Base-by-base conservation (phyloP, 306 rosid genomes). In the Crataegus laevigata region DNA sequence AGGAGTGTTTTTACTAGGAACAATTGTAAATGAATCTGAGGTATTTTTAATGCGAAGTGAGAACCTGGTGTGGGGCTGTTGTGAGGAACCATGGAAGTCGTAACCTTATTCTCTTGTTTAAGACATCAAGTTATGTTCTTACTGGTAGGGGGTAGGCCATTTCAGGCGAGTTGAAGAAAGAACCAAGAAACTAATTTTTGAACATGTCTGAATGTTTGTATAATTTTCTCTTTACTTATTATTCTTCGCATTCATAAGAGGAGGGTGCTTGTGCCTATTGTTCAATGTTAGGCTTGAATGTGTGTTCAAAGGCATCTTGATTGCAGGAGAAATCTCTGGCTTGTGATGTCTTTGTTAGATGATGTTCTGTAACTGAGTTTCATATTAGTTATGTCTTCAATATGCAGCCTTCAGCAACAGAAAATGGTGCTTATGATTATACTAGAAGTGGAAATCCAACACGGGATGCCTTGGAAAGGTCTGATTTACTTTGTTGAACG, bases 371-470 rank as follows among this genome's bases (percentile, higher is more conserved):
- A 13, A 5, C 54, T 1, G 5, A 24, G 22, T 57, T 52, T 66
- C 28, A 4, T 34, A 24, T 55, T 45, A 55, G 45, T 54, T 8
- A n/a, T 69, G 26, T 73, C 30, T 75, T 50, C 1, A 77, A 47
- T 21, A 55, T 88, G 81, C 90, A 94, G 98, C 94, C 94, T 81
- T 88, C 94, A 30, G 97, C 97, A 8, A 75, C 61, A 65, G 94
- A 91, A 84, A 90, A 91, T 68, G 98, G 98, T 36, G 90, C 89
- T 59, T 94, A 91, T 81, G 97, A 91, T 77, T 91, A 94, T 78
- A 94, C 98, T 29, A 86, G 96, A 83, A 94, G 97, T 60, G 97
- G 97, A 78, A 94, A 94, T 90, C 98, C 98, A 28, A 94, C 96
- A 21, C 81, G 94, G 57, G 97, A 94, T 86, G 89, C 77, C 72